Evolutionary conservation across 345 rosid genomes (phyloP).

Genomic region (Murraya koenigii): DNA sequence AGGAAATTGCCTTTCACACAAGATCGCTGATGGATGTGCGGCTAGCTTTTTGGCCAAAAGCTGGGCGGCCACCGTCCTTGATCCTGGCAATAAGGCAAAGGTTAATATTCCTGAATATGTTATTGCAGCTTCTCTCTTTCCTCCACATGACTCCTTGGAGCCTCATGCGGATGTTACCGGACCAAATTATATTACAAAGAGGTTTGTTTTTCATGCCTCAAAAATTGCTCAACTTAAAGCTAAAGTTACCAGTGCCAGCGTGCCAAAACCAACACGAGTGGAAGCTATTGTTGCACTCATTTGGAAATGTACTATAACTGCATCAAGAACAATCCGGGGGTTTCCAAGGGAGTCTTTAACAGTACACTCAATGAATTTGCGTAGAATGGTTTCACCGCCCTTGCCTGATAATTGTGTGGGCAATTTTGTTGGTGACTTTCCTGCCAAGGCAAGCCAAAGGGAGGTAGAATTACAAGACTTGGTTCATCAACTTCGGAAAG

Average conservation of each 20-base stretch:
- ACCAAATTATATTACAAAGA: background rate
- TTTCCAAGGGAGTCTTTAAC: background rate
- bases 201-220: slow-evolving; percentile 22
- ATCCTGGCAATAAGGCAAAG: background rate
- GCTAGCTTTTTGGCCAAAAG: slow-evolving; percentile 10
- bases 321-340: slow-evolving; percentile 7
- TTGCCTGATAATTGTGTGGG: slow-evolving; percentile 11
- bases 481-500: slow-evolving; percentile 16
- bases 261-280: slow-evolving; percentile 15
- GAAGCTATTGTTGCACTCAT: slow-evolving; percentile 26
- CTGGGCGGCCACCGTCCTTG: slow-evolving; percentile 18
- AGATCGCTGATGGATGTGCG: slow-evolving; percentile 22
- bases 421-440: slow-evolving; percentile 19
- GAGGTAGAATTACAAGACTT: slow-evolving; percentile 28
- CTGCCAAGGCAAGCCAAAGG: slow-evolving; percentile 22
- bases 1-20: slow-evolving; percentile 20
- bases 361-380: slow-evolving; percentile 7
- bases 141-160: background rate
- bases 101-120: background rate
- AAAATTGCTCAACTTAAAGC: slow-evolving; percentile 14
- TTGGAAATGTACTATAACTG: slow-evolving; percentile 11
- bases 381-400: slow-evolving; percentile 9
- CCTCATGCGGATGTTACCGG: background rate
- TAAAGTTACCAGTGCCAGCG: background rate
- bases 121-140: slow-evolving; percentile 4